A percentile compares a stretch with the other conserved stretches of the same genome.
Conservation (phyloP, 306 rosid genomes). For the Quercus suber region DNA sequence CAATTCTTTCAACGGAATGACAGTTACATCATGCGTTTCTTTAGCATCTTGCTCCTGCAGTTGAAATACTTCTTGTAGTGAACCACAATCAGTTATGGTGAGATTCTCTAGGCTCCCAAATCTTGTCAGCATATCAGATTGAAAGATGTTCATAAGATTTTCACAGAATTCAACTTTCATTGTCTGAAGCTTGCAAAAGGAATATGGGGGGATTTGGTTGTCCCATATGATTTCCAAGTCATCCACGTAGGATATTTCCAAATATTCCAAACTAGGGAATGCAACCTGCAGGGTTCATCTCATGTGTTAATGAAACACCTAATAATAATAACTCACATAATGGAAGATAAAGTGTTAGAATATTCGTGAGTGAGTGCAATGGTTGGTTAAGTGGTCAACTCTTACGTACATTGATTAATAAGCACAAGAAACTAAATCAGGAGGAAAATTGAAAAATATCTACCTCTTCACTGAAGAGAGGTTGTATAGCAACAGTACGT, state of each 20-base stretch:
- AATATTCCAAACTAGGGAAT: conserved; percentile 20
- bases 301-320: neutral
- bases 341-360: neutral
- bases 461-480: neutral
- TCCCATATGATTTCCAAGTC: conserved; percentile 15
- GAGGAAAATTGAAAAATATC: no score
- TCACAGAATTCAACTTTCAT: conserved; percentile 4
- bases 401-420: no score
- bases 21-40: neutral
- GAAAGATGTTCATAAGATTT: conserved; percentile 17
- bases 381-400: no score
- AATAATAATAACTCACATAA: neutral
- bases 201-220: neutral
- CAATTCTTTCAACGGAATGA: neutral
- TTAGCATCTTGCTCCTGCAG: neutral
- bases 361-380: no score
- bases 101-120: conserved; percentile 6
- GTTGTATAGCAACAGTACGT: no score
- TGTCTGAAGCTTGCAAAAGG: conserved; percentile 8
- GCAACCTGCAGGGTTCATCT: neutral
- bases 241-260: neutral
- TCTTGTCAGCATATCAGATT: neutral
- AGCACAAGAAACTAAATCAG: no score
- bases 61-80: conserved; percentile 15
- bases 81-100: neutral